A percentile compares a stretch with the other conserved stretches of the same genome.
phyloP scores from a whole-genome alignment of 495 filamentous ascomycete species.

The Tuber brumale region DNA sequence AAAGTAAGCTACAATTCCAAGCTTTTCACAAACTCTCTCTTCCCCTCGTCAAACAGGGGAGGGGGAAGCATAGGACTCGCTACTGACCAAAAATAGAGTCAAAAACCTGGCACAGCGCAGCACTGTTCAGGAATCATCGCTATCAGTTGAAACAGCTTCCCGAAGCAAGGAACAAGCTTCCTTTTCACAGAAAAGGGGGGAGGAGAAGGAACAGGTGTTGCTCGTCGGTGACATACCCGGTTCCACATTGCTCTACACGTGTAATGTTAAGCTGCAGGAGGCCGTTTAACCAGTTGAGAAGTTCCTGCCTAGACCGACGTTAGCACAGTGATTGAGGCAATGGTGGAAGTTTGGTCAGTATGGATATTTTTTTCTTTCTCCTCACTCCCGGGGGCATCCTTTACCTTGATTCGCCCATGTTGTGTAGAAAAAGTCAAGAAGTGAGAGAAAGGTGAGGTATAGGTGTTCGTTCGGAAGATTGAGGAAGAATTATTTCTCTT shows the following conservation, averaged over 20 bases:
- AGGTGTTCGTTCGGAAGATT: neutral
- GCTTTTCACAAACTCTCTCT: neutral
- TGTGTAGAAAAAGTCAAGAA: conserved; percentile 21
- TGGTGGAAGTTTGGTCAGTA: conserved; percentile 15
- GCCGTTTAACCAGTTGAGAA: conserved; percentile 94
- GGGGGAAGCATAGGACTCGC: neutral
- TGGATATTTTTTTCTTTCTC: conserved; percentile 6
- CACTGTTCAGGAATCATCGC: conserved; percentile 51
- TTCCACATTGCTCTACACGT: conserved; percentile 98
- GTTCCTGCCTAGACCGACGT: conserved; percentile 67
- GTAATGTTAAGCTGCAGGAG: conserved; percentile 95
- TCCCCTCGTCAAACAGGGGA: neutral
- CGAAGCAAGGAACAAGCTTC: conserved; percentile 9
- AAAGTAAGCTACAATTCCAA: conserved; percentile 24
- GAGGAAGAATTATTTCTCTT: neutral
- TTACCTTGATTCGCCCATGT: conserved; percentile 41
- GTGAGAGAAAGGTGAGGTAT: conserved; percentile 12
- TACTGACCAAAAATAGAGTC: conserved; percentile 86
- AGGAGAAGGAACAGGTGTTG: conserved; percentile 9
- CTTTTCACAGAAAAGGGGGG: conserved; percentile 12
- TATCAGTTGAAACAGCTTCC: conserved; percentile 7
- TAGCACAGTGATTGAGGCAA: conserved; percentile 18
- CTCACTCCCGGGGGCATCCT: conserved; percentile 2
- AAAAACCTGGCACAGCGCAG: conserved; percentile 92
- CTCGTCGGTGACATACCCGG: conserved; percentile 62